Base-by-base conservation (phyloP, 352 stramenopile genomes). In the Globisporangium parvum region DNA sequence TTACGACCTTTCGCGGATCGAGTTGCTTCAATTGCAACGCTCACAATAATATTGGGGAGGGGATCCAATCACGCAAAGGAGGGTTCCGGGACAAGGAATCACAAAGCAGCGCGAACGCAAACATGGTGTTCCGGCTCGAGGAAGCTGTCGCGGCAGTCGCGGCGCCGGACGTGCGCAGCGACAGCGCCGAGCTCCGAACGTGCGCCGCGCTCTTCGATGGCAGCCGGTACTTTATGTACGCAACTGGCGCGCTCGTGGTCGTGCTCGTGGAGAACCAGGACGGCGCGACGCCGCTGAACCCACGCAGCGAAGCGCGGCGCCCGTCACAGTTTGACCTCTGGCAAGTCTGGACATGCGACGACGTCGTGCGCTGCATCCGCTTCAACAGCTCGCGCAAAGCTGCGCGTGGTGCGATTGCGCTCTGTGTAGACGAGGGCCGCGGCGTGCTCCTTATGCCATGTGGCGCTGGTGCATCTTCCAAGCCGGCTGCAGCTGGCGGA, bases 151-250 rank as follows among this genome's bases (percentile, higher is more conserved):
- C 68, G 45, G 70, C 76, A 9, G 76, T 85, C 23, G 56, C 59
- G 28, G 80, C 78, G 46, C 74, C 75, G 9, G 64, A 65, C 49
- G 60, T 64, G 10, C 26, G 12, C n/a, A 11, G 5, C 28, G 20
- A 23, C 0, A 44, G 51, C 9, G 57, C 57, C 11, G 40, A 63
- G n/a, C 47, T 66, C 40, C 63, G 50, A 14, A 62, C 85, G 17
- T 77, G 71, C 53, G 60, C 65, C 21, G 69, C 72, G 11, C 42
- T 74, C 17, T 76, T 83, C 58, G 79, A 84, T 31, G 70, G 65
- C 40, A 70, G 52, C n/a, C 77, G 79, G 17, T 88, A 83, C 50
- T 60, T 88, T 31, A 67, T 88, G 47, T 88, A 85, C 56, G 64
- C 70, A 0, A 58, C 65, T 17, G 75, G 80, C n/a, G 58, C 75